Evolutionary conservation across 2,329 filamentous ascomycete genomes (phyloP).

Genomic region (Chaetomium strumarium): DNA sequence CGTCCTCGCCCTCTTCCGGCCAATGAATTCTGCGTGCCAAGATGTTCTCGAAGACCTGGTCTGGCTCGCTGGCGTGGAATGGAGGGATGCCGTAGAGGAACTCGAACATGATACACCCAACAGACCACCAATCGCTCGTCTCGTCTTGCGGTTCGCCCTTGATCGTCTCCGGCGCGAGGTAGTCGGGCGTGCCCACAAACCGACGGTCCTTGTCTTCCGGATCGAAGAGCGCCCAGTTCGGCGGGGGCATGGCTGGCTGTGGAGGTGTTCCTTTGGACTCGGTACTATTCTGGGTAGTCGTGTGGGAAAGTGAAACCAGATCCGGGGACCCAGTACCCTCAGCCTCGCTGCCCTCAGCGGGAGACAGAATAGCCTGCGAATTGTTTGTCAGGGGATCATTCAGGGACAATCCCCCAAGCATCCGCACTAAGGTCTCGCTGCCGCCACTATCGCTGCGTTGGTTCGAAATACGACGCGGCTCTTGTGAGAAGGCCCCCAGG

Average conservation of each 20-base stretch:
- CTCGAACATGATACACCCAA: constrained; percentile 97
- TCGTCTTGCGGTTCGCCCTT: constrained; percentile 93
- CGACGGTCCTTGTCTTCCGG: constrained; percentile 87
- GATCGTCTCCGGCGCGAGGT: constrained; percentile 94
- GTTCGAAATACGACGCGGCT: constrained; percentile 66
- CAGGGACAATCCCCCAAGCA: constrained; percentile 75
- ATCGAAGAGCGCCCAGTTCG: constrained; percentile 89
- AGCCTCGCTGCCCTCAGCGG: constrained; percentile 70
- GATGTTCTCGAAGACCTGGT: constrained; percentile 96
- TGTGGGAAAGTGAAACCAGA: constrained; percentile 56
- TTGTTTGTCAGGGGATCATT: constrained; percentile 50
- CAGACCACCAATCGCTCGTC: constrained; percentile 99
- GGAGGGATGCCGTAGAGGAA: constrained; percentile 90
- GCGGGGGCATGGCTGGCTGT: constrained; percentile 69
- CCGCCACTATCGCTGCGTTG: constrained; percentile 89
- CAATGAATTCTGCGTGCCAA: constrained; percentile 83
- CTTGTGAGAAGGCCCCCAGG: constrained; percentile 50
- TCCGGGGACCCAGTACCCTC: constrained; percentile 73
- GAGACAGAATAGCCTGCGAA: constrained; percentile 47
- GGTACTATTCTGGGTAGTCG: constrained; percentile 34
- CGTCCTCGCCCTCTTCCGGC: constrained; percentile 76
- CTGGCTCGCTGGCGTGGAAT: constrained; percentile 84
- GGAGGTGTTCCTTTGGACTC: constrained; percentile 55
- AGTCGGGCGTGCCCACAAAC: constrained; percentile 96
- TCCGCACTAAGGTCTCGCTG: constrained; percentile 75